Conservation (phyloP, 352 stramenopile species). For the Pythium sp. region DNA sequence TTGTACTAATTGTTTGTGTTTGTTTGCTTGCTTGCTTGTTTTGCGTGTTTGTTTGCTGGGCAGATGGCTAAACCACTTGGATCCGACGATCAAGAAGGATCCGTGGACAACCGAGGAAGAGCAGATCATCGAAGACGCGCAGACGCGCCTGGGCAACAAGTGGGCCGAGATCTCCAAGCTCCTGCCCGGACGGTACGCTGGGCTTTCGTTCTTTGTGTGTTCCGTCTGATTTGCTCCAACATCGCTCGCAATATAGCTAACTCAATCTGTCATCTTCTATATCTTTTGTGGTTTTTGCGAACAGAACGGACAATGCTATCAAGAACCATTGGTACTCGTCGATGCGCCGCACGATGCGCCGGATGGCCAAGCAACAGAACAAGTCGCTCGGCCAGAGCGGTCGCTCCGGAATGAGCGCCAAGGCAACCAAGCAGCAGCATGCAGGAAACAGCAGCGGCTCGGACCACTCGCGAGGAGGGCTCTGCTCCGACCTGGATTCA, state of each 20-base stretch:
- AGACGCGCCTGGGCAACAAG: constrained; percentile 93
- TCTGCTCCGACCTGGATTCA: constrained; percentile 12
- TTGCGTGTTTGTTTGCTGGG: constrained; percentile 12
- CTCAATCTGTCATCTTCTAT: too few relatives aligned
- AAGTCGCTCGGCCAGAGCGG: constrained; percentile 47
- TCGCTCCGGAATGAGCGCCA: constrained; percentile 24
- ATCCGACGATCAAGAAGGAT: constrained; percentile 86
- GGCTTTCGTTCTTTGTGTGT: too few relatives aligned
- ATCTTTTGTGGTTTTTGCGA: background rate
- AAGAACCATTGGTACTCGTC: constrained; percentile 92
- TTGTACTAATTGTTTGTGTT: background rate
- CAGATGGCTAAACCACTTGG: constrained; percentile 82
- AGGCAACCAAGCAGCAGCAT: constrained; percentile 27
- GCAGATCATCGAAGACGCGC: constrained; percentile 86
- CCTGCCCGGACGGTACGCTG: constrained; percentile 83
- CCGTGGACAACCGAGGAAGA: constrained; percentile 90
- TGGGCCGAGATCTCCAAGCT: constrained; percentile 98
- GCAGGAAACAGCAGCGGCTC: constrained; percentile 11
- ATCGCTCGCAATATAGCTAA: too few relatives aligned
- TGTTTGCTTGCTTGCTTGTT: background rate
- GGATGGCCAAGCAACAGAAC: constrained; percentile 86
- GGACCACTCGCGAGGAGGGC: constrained; percentile 5
- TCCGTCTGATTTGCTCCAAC: too few relatives aligned
- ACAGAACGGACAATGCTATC: constrained; percentile 85
- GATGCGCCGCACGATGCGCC: constrained; percentile 88